Conservation (phyloP, 2,329 filamentous ascomycete genomes). For the Keithomyces neogunnii region DNA sequence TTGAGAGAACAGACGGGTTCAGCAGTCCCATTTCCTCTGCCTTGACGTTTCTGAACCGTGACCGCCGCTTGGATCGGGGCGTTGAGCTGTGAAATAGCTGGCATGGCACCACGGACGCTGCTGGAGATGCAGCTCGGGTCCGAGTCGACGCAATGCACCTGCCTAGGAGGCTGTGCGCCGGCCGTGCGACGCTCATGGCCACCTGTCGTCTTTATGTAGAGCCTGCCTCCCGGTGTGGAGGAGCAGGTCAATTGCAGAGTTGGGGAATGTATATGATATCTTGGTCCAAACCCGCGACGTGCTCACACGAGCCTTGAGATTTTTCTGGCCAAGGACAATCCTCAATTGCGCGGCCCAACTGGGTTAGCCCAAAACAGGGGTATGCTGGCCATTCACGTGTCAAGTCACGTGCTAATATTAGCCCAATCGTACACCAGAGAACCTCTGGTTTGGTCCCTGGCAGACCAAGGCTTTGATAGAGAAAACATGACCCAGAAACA, state of each 20-base stretch:
- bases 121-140: conserved; percentile 12
- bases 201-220: conserved; percentile 6
- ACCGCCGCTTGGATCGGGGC: conserved; percentile 35
- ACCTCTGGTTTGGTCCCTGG: background rate
- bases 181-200: conserved; percentile 48
- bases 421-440: background rate
- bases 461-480: too few relatives aligned
- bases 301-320: conserved; percentile 21
- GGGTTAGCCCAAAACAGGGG: background rate
- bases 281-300: background rate
- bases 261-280: background rate
- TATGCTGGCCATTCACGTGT: background rate
- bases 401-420: background rate
- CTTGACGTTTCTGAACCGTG: conserved; percentile 44
- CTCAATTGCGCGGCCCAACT: conserved; percentile 7
- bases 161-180: conserved; percentile 44
- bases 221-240: background rate
- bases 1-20: conserved; percentile 32
- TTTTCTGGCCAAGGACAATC: conserved; percentile 17
- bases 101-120: conserved; percentile 21
- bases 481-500: too few relatives aligned
- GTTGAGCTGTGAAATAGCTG: conserved; percentile 45
- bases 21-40: conserved; percentile 44
- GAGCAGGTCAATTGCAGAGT: background rate
- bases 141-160: conserved; percentile 34